These are phyloP conservation scores for Saturnispora halmiae DNA, from an alignment of 805 yeast genomes.

Conservation along the genomic window DNA sequence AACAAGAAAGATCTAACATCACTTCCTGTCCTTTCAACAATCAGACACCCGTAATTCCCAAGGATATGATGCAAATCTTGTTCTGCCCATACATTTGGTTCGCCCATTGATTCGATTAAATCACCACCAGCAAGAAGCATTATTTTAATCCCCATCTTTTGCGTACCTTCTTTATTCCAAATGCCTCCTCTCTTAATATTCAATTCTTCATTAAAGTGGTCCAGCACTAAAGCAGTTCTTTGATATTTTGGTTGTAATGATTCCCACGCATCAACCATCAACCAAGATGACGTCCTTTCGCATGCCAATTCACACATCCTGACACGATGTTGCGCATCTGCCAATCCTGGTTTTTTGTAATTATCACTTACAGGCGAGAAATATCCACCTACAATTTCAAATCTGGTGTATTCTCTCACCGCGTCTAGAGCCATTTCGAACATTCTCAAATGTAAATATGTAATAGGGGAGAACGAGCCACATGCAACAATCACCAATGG, in stretches of 20 bases:
- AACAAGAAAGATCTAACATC: conserved; percentile 89
- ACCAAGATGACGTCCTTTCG: conserved; percentile 92
- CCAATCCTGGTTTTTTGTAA: conserved; percentile 88
- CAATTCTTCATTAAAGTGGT: conserved; percentile 92
- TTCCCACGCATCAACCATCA: conserved; percentile 99
- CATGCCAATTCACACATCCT: conserved; percentile 98
- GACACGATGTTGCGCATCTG: conserved; percentile 81
- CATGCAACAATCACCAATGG: conserved; percentile 96
- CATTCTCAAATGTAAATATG: conserved; percentile 92
- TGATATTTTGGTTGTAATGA: conserved; percentile 84
- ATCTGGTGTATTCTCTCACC: conserved; percentile 81
- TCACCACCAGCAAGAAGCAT: conserved; percentile 98
- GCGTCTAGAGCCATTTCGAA: conserved; percentile 98
- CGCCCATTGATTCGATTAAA: conserved; percentile 98
- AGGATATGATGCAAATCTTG: conserved; percentile 88
- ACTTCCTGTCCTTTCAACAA: conserved; percentile 93
- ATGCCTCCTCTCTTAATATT: conserved; percentile 88
- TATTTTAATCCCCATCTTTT: conserved; percentile 64
- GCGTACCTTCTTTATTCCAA: conserved; percentile 43
- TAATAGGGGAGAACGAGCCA: conserved; percentile 93
- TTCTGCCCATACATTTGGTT: conserved; percentile 98
- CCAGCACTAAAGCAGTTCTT: conserved; percentile 89
- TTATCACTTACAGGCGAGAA: conserved; percentile 92
- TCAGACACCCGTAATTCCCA: conserved; percentile 92
- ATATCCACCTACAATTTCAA: conserved; percentile 94